These are phyloP conservation scores for Periconia sp. DNA, from an alignment of 2,329 filamentous ascomycete genomes.

Conservation along the genomic window DNA sequence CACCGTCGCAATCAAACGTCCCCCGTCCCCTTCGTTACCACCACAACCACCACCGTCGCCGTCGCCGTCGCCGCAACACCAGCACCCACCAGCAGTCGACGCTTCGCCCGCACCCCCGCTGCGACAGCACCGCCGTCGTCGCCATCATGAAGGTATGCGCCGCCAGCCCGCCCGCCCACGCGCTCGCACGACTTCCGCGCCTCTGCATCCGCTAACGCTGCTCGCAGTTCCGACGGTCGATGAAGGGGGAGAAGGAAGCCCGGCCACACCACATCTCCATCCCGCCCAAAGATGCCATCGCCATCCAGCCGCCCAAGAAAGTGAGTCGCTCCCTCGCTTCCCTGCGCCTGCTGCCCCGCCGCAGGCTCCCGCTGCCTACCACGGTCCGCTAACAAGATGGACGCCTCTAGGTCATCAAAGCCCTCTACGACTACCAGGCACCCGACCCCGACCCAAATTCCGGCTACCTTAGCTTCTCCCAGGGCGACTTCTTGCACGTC, in stretches of 20 bases:
- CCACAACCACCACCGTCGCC: neutral
- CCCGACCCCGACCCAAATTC: constrained; percentile 65
- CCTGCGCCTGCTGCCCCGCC: constrained; percentile 2
- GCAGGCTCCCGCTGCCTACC: constrained; percentile 9
- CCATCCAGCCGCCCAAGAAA: constrained; percentile 93
- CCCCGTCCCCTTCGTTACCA: constrained; percentile 10
- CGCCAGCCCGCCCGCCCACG: constrained; percentile 7
- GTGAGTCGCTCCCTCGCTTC: constrained; percentile 57
- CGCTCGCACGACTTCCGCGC: constrained; percentile 15
- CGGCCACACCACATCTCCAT: constrained; percentile 77
- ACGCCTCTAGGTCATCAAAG: constrained; percentile 82
- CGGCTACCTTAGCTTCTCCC: constrained; percentile 80
- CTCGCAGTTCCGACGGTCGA: constrained; percentile 74
- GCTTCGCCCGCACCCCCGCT: constrained; percentile 5
- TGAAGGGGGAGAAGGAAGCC: constrained; percentile 85
- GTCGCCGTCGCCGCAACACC: too few species aligned
- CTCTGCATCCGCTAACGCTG: constrained; percentile 30
- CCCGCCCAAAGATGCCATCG: constrained; percentile 82
- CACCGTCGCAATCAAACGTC: constrained; percentile 14
- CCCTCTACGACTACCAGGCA: constrained; percentile 93
- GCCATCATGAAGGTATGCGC: constrained; percentile 33
- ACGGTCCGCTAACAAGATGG: constrained; percentile 10
- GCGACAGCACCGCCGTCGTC: constrained; percentile 8
- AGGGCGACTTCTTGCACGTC: constrained; percentile 98
- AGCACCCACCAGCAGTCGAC: constrained; percentile 16